These are phyloP conservation scores for Didymella lethalis DNA, from an alignment of 2,329 filamentous ascomycete genomes.

Conservation along the genomic window DNA sequence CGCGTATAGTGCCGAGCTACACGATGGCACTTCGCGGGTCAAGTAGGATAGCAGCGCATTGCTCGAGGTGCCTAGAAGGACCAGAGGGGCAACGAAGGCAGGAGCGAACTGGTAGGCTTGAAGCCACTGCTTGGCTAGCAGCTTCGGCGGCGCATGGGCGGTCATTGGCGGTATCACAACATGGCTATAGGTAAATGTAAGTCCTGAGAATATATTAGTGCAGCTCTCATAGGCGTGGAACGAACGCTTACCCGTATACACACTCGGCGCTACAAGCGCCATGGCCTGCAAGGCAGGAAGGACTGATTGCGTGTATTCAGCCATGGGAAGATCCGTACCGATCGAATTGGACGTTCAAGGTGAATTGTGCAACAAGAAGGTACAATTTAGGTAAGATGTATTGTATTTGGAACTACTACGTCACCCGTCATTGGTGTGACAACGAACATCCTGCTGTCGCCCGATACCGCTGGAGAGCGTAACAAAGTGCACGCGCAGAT, in stretches of 20 bases:
- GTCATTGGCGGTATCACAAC: constrained; percentile 49
- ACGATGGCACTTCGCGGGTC: not conserved
- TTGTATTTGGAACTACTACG: constrained; percentile 6
- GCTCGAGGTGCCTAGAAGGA: constrained; percentile 44
- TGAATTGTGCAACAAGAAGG: not conserved
- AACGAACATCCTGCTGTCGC: not conserved
- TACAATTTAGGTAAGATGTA: not conserved
- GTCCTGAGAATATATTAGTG: constrained; percentile 25
- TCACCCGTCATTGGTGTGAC: constrained; percentile 17
- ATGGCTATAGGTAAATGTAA: constrained; percentile 47
- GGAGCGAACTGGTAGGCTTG: constrained; percentile 51
- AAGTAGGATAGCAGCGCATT: constrained; percentile 43
- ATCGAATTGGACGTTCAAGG: not conserved
- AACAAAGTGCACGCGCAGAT: not conserved
- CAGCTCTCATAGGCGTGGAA: not conserved
- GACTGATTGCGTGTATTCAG: not conserved
- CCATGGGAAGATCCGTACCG: not conserved
- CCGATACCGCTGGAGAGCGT: not conserved
- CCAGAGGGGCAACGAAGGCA: constrained; percentile 48
- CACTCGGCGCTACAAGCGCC: constrained; percentile 34
- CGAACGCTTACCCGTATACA: constrained; percentile 33
- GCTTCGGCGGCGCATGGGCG: constrained; percentile 41
- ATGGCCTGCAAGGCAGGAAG: constrained; percentile 26
- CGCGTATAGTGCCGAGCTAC: constrained; percentile 32
- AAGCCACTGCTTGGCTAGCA: constrained; percentile 52